Evolutionary conservation across 805 yeast species (phyloP).

Genomic region (Dipodascopsis uninucleata): DNA sequence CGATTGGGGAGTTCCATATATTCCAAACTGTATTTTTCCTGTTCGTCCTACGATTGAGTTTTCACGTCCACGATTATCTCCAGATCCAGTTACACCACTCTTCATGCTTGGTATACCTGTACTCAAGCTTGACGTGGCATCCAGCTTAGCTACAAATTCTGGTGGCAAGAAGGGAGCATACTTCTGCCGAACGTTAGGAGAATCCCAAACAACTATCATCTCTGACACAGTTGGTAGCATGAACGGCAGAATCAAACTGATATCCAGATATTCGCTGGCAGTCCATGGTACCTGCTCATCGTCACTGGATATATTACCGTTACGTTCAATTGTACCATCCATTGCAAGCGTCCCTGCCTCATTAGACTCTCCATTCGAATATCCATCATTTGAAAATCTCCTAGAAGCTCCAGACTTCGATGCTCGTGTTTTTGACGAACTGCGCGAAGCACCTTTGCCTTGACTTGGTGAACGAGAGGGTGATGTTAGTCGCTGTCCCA

Average conservation of each 20-base stretch:
- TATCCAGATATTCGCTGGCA: constrained; percentile 35
- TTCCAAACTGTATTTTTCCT: too few species aligned
- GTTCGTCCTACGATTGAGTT: too few species aligned
- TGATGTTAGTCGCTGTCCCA: constrained; percentile 2
- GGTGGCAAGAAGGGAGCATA: constrained; percentile 73
- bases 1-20: too few species aligned
- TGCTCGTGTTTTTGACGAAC: constrained; percentile 4
- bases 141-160: constrained; percentile 66
- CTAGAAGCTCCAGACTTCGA: background rate
- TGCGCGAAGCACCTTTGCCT: too few species aligned
- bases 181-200: constrained; percentile 56
- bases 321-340: background rate
- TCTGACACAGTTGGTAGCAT: constrained; percentile 72
- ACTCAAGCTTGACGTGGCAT: constrained; percentile 39
- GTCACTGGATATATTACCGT: constrained; percentile 3
- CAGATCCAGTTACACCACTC: constrained; percentile 18
- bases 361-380: too few species aligned
- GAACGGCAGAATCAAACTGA: constrained; percentile 43
- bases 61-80: constrained; percentile 6
- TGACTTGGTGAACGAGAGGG: too few species aligned
- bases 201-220: constrained; percentile 69
- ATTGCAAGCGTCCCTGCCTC: background rate
- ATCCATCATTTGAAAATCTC: too few species aligned
- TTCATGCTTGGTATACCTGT: constrained; percentile 23
- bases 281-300: constrained; percentile 11